These are phyloP conservation scores for Cytospora piceae DNA, from an alignment of 2,329 filamentous ascomycete species.

Conservation along the genomic window DNA sequence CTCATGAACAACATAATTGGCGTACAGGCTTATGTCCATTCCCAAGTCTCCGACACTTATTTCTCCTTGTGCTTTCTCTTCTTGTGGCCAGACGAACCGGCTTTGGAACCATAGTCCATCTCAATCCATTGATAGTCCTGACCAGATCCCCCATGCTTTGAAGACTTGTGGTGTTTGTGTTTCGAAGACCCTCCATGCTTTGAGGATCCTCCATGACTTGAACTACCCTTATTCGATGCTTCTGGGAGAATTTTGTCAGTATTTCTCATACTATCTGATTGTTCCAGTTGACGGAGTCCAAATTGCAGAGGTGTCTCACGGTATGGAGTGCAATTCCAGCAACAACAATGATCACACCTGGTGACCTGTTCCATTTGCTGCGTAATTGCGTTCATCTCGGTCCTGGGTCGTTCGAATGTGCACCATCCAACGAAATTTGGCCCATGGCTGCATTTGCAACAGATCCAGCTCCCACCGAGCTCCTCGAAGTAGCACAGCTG, in stretches of 20 bases:
- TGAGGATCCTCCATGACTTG: constrained; percentile 26
- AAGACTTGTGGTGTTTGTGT: constrained; percentile 24
- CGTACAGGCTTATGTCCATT: neutral
- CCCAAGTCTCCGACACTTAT: neutral
- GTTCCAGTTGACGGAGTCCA: neutral
- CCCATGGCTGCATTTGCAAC: constrained; percentile 55
- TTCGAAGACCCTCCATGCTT: constrained; percentile 21
- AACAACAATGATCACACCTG: constrained; percentile 58
- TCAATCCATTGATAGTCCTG: constrained; percentile 25
- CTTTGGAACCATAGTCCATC: constrained; percentile 20
- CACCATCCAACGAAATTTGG: constrained; percentile 60
- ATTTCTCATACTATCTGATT: neutral
- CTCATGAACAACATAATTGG: no score
- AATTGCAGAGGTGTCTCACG: constrained; percentile 40
- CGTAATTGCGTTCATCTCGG: constrained; percentile 40
- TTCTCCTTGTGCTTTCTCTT: constrained; percentile 11
- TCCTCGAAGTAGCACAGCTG: constrained; percentile 55
- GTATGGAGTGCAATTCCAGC: constrained; percentile 50
- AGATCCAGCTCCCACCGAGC: constrained; percentile 56
- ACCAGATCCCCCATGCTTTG: constrained; percentile 15
- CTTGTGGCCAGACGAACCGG: constrained; percentile 5
- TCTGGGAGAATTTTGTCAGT: constrained; percentile 10
- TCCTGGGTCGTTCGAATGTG: constrained; percentile 40
- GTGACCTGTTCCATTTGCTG: constrained; percentile 43
- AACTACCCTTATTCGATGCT: constrained; percentile 4